phyloP scores from a whole-genome alignment of 129 eudicot genomes.

The Calendula officinalis region DNA sequence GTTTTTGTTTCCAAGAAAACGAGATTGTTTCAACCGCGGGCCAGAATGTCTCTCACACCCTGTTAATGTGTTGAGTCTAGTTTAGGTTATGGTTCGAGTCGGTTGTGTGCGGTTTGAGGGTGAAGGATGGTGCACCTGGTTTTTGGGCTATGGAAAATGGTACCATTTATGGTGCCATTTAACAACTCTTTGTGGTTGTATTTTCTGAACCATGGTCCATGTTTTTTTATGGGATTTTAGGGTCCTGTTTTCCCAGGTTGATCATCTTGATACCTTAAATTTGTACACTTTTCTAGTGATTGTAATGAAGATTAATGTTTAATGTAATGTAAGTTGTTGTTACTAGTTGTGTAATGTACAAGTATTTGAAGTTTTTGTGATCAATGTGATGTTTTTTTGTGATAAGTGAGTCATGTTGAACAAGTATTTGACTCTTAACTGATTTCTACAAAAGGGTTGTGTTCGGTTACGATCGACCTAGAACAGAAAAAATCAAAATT shows the following conservation, averaged over 20 bases:
- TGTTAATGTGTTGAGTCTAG: constrained; percentile 28
- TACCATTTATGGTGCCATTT: constrained; percentile 41
- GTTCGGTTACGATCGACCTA: too few relatives aligned
- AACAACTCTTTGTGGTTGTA: constrained; percentile 68
- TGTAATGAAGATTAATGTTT: constrained; percentile 21
- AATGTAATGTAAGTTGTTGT: constrained; percentile 18
- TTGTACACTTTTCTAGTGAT: constrained; percentile 32
- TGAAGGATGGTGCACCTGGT: constrained; percentile 40
- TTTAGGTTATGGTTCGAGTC: constrained; percentile 24
- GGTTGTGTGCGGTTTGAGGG: constrained; percentile 29
- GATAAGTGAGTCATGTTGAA: not conserved
- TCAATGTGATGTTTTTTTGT: constrained; percentile 8
- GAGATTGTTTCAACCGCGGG: constrained; percentile 34
- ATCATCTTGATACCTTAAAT: constrained; percentile 32
- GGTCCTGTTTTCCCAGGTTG: constrained; percentile 46
- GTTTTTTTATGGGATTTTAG: constrained; percentile 47
- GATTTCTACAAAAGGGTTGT: too few relatives aligned
- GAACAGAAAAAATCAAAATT: too few relatives aligned
- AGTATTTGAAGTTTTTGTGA: constrained; percentile 5
- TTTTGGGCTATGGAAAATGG: constrained; percentile 63
- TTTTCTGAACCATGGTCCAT: constrained; percentile 54
- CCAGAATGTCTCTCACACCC: constrained; percentile 38
- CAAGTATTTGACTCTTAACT: too few relatives aligned
- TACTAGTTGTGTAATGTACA: not conserved
- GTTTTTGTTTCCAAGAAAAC: constrained; percentile 17